Percentiles rank a stretch among this genome's conserved stretches.
phyloP scores from a whole-genome alignment of 2,329 filamentous ascomycete species.

The Colletotrichum sp. region DNA sequence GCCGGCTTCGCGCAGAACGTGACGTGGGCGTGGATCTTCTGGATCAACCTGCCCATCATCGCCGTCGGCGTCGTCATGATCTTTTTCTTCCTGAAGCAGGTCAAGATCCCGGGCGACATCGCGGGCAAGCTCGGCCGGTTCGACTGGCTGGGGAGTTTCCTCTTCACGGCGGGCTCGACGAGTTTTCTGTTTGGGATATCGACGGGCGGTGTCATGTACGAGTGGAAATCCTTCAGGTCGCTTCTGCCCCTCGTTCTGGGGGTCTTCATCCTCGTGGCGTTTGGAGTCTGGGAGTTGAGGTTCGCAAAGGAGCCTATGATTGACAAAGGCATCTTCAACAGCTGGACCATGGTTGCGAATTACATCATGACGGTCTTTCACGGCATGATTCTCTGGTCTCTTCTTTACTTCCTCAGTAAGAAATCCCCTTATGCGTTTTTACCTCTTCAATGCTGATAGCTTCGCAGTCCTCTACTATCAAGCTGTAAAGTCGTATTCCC shows the following conservation, averaged over 20 bases:
- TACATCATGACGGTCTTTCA: slow-evolving; percentile 61
- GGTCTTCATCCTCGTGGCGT: slow-evolving; percentile 51
- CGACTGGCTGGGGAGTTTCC: slow-evolving; percentile 65
- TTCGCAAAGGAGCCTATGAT: slow-evolving; percentile 56
- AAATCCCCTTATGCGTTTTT: not conserved
- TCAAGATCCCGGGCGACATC: slow-evolving; percentile 21
- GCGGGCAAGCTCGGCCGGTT: slow-evolving; percentile 44
- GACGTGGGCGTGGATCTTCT: slow-evolving; percentile 69
- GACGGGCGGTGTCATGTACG: slow-evolving; percentile 70
- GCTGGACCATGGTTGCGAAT: slow-evolving; percentile 52
- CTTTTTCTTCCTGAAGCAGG: slow-evolving; percentile 49
- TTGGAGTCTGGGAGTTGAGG: slow-evolving; percentile 59
- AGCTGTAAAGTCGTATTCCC: slow-evolving; percentile 56
- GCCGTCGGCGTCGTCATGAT: slow-evolving; percentile 52
- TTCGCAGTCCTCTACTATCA: slow-evolving; percentile 47
- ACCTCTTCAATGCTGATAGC: slow-evolving; percentile 5
- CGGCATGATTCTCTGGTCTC: slow-evolving; percentile 58
- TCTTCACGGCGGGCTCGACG: slow-evolving; percentile 66
- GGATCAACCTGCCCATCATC: slow-evolving; percentile 65
- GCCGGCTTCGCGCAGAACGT: slow-evolving; percentile 58
- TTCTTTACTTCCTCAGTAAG: slow-evolving; percentile 59
- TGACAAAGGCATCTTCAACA: slow-evolving; percentile 48
- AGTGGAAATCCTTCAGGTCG: slow-evolving; percentile 67
- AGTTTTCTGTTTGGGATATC: slow-evolving; percentile 67
- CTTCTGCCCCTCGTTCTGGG: slow-evolving; percentile 67